These are phyloP conservation scores for Suhomyces kunorum DNA, from an alignment of 1,139 yeast genomes.

Conservation along the genomic window DNA sequence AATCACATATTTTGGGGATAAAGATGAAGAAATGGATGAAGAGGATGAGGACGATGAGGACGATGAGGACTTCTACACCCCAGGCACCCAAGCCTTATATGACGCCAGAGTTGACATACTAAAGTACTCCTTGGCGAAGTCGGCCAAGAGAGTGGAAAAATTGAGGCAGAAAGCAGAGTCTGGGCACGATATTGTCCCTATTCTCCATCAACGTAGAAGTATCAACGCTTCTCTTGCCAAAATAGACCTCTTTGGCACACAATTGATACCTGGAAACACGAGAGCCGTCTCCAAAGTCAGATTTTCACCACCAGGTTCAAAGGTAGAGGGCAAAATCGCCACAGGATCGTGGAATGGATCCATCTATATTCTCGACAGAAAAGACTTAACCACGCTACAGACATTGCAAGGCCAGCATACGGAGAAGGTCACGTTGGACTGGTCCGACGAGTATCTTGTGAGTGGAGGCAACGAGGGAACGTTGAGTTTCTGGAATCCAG, in stretches of 20 bases:
- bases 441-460: constrained; percentile 47
- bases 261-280: constrained; percentile 54
- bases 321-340: constrained; percentile 39
- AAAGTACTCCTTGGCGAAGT: constrained; percentile 46
- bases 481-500: constrained; percentile 48
- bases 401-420: constrained; percentile 37
- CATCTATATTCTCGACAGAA: constrained; percentile 48
- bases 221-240: constrained; percentile 38
- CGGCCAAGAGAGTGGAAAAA: constrained; percentile 42
- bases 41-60: constrained; percentile 43
- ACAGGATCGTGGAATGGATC: constrained; percentile 89
- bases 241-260: constrained; percentile 64
- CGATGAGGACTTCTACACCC: constrained; percentile 83
- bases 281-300: constrained; percentile 68
- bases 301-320: constrained; percentile 36
- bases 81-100: constrained; percentile 64
- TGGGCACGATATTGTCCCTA: constrained; percentile 29
- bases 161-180: constrained; percentile 23
- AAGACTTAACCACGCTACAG: constrained; percentile 34
- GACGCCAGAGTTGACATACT: constrained; percentile 56
- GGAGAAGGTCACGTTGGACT: constrained; percentile 70
- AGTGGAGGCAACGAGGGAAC: constrained; percentile 71
- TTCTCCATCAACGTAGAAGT: constrained; percentile 47
- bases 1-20: constrained; percentile 22
- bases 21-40: constrained; percentile 18